Evolutionary conservation across 345 rosid species (phyloP).

Genomic region (Hibiscus trionum): DNA sequence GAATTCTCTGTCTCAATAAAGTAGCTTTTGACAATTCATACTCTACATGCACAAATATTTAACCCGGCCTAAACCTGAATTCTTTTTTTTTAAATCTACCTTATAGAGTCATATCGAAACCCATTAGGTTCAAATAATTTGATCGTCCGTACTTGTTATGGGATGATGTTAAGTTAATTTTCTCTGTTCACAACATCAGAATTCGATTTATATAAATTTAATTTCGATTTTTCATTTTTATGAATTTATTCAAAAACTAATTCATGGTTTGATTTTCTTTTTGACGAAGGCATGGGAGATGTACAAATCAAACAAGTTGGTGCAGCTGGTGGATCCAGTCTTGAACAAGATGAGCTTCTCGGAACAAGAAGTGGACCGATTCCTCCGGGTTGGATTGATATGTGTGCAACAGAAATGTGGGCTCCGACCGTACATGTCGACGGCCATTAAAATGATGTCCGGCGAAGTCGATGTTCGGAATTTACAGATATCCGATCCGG

Average conservation of each 20-base stretch:
- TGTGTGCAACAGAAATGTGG: slow-evolving; percentile 1
- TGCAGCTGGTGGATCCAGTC: background rate
- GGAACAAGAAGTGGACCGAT: background rate
- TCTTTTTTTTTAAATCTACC: too few relatives aligned
- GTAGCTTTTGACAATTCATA: background rate
- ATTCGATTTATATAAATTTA: too few relatives aligned
- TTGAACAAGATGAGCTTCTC: background rate
- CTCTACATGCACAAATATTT: too few relatives aligned
- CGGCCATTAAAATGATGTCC: slow-evolving; percentile 23
- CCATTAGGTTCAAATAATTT: too few relatives aligned
- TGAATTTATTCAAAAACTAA: too few relatives aligned
- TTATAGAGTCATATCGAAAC: too few relatives aligned
- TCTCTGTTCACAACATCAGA: too few relatives aligned
- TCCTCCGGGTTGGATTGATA: background rate
- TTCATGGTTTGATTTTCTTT: background rate
- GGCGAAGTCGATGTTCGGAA: slow-evolving; percentile 12
- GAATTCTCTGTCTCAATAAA: background rate
- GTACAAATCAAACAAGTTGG: slow-evolving; percentile 2
- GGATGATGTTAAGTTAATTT: too few relatives aligned
- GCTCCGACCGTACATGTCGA: slow-evolving; percentile 17
- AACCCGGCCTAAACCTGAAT: too few relatives aligned
- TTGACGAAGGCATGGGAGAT: background rate
- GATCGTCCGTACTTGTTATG: too few relatives aligned
- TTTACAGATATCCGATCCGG: background rate
- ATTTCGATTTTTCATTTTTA: too few relatives aligned